Percentiles rank a stretch among this genome's conserved stretches.
Conservation (phyloP, 2,329 filamentous ascomycete genomes). For the Aaosphaeria arxii region DNA sequence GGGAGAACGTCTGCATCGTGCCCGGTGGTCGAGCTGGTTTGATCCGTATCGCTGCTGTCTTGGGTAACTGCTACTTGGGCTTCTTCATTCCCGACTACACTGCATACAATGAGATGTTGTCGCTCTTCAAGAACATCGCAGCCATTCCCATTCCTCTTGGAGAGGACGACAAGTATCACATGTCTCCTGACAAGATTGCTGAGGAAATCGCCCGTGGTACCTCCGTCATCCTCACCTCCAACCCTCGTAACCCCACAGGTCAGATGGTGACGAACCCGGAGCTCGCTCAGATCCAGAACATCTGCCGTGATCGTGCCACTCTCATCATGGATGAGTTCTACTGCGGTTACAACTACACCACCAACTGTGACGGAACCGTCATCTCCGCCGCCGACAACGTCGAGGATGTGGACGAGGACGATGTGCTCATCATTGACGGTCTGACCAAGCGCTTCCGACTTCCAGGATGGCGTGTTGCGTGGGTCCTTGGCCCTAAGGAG, state of each 20-base stretch:
- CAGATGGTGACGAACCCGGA: slow-evolving; percentile 82
- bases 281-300: slow-evolving; percentile 85
- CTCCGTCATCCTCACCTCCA: slow-evolving; percentile 84
- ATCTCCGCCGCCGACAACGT: slow-evolving; percentile 89
- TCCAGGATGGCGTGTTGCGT: slow-evolving; percentile 93
- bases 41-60: slow-evolving; percentile 89
- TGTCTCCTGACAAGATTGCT: slow-evolving; percentile 88
- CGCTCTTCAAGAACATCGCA: slow-evolving; percentile 76
- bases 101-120: slow-evolving; percentile 97
- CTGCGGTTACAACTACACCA: slow-evolving; percentile 85
- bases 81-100: slow-evolving; percentile 96
- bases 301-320: slow-evolving; percentile 85
- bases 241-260: slow-evolving; percentile 92
- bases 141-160: slow-evolving; percentile 62
- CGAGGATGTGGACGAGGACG: slow-evolving; percentile 72
- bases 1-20: slow-evolving; percentile 97
- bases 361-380: slow-evolving; percentile 83
- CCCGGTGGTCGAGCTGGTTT: slow-evolving; percentile 88
- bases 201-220: slow-evolving; percentile 82
- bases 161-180: slow-evolving; percentile 85
- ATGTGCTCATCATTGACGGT: slow-evolving; percentile 92
- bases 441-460: slow-evolving; percentile 96
- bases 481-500: slow-evolving; percentile 94
- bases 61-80: slow-evolving; percentile 87
- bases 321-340: slow-evolving; percentile 98